phyloP scores from a whole-genome alignment of 163 green algal genomes.

The Trebouxia gelatinosa region DNA sequence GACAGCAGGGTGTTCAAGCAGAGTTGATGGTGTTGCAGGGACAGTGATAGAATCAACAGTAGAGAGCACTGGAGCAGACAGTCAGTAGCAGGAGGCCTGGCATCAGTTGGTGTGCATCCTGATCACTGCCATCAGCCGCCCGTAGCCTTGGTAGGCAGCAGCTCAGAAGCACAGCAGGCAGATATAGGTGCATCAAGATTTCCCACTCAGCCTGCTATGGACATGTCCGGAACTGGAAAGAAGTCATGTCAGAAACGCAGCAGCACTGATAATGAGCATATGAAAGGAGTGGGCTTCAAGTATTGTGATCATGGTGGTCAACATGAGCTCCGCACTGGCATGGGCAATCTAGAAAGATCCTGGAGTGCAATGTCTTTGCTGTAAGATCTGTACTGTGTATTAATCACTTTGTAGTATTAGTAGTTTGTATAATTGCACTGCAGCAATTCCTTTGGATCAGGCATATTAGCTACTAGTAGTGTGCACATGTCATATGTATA shows the following conservation, averaged over 20 bases:
- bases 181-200: not conserved
- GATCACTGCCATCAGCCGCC: no score
- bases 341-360: conserved; percentile 4
- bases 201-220: not conserved
- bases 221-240: not conserved
- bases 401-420: no score
- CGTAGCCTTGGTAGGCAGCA: no score
- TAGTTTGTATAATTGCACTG: no score
- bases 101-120: no score
- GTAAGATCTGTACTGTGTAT: no score
- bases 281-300: not conserved
- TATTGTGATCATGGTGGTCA: not conserved
- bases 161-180: not conserved
- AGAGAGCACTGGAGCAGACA: conserved; percentile 14
- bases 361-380: conserved; percentile 11
- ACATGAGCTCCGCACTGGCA: not conserved
- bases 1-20: not conserved
- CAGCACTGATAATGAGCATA: not conserved
- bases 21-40: not conserved
- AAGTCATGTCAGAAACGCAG: not conserved
- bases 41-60: not conserved
- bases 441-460: no score
- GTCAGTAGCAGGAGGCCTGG: not conserved
- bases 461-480: no score
- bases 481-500: no score